Percentiles rank a stretch among this genome's conserved stretches.
Evolutionary conservation across 306 rosid species (phyloP).

Genomic region (Morella rubra): DNA sequence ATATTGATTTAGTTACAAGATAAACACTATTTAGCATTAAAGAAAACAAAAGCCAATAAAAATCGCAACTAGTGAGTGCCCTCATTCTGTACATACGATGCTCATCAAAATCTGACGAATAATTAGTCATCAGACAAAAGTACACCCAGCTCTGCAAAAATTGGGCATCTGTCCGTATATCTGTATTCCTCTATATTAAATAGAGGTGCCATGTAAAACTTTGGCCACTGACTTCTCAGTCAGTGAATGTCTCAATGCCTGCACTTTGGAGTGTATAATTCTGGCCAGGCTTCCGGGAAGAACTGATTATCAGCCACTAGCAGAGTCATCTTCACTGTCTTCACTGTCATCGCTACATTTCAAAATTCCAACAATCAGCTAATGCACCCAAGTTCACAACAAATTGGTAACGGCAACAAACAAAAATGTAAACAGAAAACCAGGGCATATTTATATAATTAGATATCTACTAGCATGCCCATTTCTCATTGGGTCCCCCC

Average conservation of each 20-base stretch:
- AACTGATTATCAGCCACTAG: slow-evolving; percentile 42
- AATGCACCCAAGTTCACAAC: neutral
- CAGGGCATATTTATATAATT: neutral
- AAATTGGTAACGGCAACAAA: neutral
- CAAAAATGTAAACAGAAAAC: neutral
- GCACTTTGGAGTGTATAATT: slow-evolving; percentile 12
- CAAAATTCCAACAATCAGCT: neutral
- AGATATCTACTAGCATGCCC: neutral
- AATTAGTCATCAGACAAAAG: no score
- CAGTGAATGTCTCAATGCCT: neutral
- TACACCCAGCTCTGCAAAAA: slow-evolving; percentile 40
- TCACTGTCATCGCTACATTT: slow-evolving; percentile 80
- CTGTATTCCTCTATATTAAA: slow-evolving; percentile 21
- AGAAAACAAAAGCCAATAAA: neutral
- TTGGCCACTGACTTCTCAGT: slow-evolving; percentile 14
- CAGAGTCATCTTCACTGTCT: slow-evolving; percentile 64
- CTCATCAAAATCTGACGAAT: neutral
- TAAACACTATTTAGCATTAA: neutral
- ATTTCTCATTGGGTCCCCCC: neutral
- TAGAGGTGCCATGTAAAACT: slow-evolving; percentile 12
- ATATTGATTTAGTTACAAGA: neutral
- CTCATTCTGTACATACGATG: neutral
- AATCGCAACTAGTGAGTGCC: neutral
- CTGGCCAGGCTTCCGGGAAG: neutral
- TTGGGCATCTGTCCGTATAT: slow-evolving; percentile 35